Evolutionary conservation across 2,329 filamentous ascomycete species (phyloP), one percentile per base, ranked within the genome.

Genomic region (Aspergillus sp.): DNA sequence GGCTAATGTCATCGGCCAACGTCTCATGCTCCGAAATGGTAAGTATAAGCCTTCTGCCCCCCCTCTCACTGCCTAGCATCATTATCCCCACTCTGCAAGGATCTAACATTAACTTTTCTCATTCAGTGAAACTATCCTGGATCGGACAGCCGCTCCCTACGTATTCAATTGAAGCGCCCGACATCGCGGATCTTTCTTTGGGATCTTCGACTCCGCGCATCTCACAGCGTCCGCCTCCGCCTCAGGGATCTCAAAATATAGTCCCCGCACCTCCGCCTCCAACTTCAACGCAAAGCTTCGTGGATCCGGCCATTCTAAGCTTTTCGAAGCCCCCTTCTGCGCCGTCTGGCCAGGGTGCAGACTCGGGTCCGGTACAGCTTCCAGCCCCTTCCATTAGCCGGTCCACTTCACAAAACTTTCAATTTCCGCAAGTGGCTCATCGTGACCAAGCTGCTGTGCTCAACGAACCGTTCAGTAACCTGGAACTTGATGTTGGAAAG

Each of bases 251-350:
- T 41, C 58, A 66, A 53, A 58, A 59, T 19, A 8, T 58, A 32
- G 55, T 54, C 50, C 61, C 59, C 13, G 54, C 61, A 38, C 55
- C 65, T 30, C 23, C 48, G 61, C 67, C 55, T 73, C 78, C 64
- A 67, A 78, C 70, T 32, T 62, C 67, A n/a, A 70, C 69, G 36
- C 71, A 80, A 30, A 69, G 81, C 0, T 92, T 95, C 69, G 83
- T 88, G n/a, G 91, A 96, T 68, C 91, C 91, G 10, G 91, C 91
- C 3, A 96, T 96, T 58, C 73, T 96, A 49, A 92, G 90, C 71
- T 84, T 91, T 72, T 75, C 79, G 8, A 77, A 73, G 61, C 70
- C 73, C 10, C 60, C 70, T 38, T 50, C 63, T 54, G 52, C 57
- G 50, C 59, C 64, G 57, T 32, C 50, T 42, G 50, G 30, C 47